A percentile compares a stretch with the other conserved stretches of the same genome.
Evolutionary conservation across 768 basidiomycete genomes (phyloP).

Genomic region (Tephrocybe sp.): DNA sequence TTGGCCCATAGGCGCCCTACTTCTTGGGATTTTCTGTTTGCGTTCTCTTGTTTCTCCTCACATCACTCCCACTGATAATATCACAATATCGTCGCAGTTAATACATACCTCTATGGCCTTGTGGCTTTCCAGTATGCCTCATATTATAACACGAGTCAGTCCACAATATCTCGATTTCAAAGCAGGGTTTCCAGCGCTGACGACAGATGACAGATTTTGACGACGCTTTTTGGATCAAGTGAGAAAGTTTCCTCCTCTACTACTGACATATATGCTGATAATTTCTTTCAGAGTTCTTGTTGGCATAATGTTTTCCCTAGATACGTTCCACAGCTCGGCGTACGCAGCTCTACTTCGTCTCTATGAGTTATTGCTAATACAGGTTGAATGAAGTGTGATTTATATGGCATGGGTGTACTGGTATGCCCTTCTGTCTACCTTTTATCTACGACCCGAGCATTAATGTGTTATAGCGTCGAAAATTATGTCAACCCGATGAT

Average conservation of each 20-base stretch:
- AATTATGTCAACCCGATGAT: constrained; percentile 18
- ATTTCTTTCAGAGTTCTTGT: constrained; percentile 5
- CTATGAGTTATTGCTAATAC: neutral
- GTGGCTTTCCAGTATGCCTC: constrained; percentile 20
- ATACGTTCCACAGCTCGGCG: constrained; percentile 14
- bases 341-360: constrained; percentile 1
- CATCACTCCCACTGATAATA: neutral
- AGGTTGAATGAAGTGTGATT: constrained; percentile 7
- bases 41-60: neutral
- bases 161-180: neutral
- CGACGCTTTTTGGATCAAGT: constrained; percentile 14
- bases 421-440: neutral
- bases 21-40: constrained; percentile 24
- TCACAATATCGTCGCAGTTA: constrained; percentile 16
- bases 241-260: neutral
- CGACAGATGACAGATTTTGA: constrained; percentile 4
- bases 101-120: constrained; percentile 23
- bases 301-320: constrained; percentile 4
- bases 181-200: neutral
- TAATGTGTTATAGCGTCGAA: constrained; percentile 15
- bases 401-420: constrained; percentile 17
- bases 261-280: neutral
- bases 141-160: constrained; percentile 18
- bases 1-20: constrained; percentile 17
- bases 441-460: neutral